Percentiles rank a stretch among this genome's conserved stretches.
Evolutionary conservation across 352 stramenopile species (phyloP).

Genomic region (Globisporangium orthogonon): DNA sequence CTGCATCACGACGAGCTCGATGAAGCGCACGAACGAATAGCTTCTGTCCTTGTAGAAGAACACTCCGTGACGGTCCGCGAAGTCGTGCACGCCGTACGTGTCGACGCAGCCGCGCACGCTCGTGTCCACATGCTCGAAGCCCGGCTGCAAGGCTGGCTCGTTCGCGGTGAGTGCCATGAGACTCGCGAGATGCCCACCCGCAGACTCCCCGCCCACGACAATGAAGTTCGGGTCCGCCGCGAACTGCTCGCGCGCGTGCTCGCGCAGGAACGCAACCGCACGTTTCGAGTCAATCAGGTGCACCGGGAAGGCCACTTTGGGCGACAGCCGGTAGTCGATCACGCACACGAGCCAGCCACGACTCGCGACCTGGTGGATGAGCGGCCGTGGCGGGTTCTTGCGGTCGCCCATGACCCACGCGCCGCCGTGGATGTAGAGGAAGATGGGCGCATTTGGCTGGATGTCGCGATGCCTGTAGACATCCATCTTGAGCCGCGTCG

Average conservation of each 20-base stretch:
- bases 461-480: constrained; percentile 56
- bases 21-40: constrained; percentile 51
- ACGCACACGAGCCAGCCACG: constrained; percentile 62
- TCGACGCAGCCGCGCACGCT: constrained; percentile 67
- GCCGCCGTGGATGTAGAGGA: constrained; percentile 73
- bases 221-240: constrained; percentile 60
- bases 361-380: constrained; percentile 55
- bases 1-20: constrained; percentile 69
- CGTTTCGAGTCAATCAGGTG: constrained; percentile 73
- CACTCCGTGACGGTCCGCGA: constrained; percentile 59
- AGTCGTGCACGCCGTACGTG: constrained; percentile 71
- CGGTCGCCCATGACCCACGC: constrained; percentile 63
- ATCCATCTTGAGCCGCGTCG: constrained; percentile 60
- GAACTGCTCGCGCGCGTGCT: constrained; percentile 31
- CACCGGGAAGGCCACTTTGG: constrained; percentile 55
- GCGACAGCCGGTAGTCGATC: constrained; percentile 72
- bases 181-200: constrained; percentile 60
- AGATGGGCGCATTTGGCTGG: constrained; percentile 52
- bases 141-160: constrained; percentile 63
- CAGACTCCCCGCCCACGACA: constrained; percentile 63
- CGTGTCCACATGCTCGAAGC: constrained; percentile 76
- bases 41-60: constrained; percentile 52
- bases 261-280: constrained; percentile 55
- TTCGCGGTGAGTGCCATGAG: constrained; percentile 56
- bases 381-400: constrained; percentile 31